Evolutionary conservation across 345 rosid genomes (phyloP).

Genomic region (Turnera subulata): DNA sequence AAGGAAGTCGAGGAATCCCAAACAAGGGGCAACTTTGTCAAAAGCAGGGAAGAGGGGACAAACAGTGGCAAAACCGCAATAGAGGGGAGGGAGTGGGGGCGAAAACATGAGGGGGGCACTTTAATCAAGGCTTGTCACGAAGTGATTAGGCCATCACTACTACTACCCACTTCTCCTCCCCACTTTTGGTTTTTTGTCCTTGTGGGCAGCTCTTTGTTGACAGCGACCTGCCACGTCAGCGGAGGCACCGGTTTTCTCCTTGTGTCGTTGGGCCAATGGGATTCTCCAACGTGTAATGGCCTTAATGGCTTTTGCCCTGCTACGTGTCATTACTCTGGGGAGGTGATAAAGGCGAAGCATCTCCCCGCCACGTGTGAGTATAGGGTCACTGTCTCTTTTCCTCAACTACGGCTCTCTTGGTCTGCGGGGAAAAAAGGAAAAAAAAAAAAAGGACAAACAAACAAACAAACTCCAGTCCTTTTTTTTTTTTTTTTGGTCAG

Average conservation of each 20-base stretch:
- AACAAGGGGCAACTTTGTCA: no score
- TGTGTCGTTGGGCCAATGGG: constrained; percentile 16
- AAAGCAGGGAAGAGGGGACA: no score
- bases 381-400: background rate
- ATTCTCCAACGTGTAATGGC: constrained; percentile 21
- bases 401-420: no score
- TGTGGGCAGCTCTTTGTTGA: constrained; percentile 16
- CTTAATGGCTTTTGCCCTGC: background rate
- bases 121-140: constrained; percentile 30
- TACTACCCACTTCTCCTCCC: background rate
- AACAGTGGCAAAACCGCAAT: constrained; percentile 28
- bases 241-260: constrained; percentile 20
- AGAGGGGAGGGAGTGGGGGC: constrained; percentile 12
- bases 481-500: no score
- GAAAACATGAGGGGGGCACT: constrained; percentile 16
- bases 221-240: constrained; percentile 41
- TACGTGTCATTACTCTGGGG: constrained; percentile 21
- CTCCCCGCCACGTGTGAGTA: constrained; percentile 27
- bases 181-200: constrained; percentile 20
- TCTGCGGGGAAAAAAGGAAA: no score
- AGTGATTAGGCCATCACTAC: constrained; percentile 46
- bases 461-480: no score
- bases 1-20: no score
- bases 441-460: no score
- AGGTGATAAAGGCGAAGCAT: constrained; percentile 4